Evolutionary conservation across 2,329 filamentous ascomycete species (phyloP).

Genomic region (Xylariaceae sp.): DNA sequence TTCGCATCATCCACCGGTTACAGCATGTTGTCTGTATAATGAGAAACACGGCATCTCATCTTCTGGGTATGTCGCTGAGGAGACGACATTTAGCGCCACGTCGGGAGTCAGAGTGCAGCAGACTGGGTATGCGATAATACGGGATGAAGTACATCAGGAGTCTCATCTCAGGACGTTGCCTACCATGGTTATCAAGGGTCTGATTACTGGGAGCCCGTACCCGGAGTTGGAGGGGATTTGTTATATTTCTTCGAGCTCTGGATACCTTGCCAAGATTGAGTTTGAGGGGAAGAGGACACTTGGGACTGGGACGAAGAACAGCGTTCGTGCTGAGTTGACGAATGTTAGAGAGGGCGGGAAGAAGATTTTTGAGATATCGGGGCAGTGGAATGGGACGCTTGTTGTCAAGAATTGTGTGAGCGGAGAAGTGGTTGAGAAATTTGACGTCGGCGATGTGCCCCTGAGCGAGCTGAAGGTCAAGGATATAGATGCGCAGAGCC

Average conservation of each 20-base stretch:
- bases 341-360: conserved; percentile 11
- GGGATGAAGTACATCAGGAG: conserved; percentile 32
- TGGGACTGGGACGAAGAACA: conserved; percentile 16
- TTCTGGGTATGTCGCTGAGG: conserved; percentile 24
- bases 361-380: conserved; percentile 26
- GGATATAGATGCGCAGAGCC: conserved; percentile 16
- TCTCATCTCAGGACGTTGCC: conserved; percentile 28
- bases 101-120: conserved; percentile 22
- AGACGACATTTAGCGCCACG: conserved; percentile 21
- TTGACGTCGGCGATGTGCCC: conserved; percentile 20
- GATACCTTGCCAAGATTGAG: conserved; percentile 23
- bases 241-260: conserved; percentile 26
- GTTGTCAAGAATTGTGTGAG: conserved; percentile 15
- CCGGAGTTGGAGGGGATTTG: conserved; percentile 25
- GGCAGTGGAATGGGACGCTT: conserved; percentile 26
- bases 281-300: conserved; percentile 19
- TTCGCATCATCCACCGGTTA: conserved; percentile 29
- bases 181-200: conserved; percentile 21
- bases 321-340: conserved; percentile 22
- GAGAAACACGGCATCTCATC: conserved; percentile 21
- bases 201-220: conserved; percentile 21
- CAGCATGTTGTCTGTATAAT: conserved; percentile 26
- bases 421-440: conserved; percentile 13
- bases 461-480: conserved; percentile 7
- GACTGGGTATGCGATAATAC: conserved; percentile 24